Evolutionary conservation across 768 basidiomycete species (phyloP).

Genomic region (Lentinula aciculospora): DNA sequence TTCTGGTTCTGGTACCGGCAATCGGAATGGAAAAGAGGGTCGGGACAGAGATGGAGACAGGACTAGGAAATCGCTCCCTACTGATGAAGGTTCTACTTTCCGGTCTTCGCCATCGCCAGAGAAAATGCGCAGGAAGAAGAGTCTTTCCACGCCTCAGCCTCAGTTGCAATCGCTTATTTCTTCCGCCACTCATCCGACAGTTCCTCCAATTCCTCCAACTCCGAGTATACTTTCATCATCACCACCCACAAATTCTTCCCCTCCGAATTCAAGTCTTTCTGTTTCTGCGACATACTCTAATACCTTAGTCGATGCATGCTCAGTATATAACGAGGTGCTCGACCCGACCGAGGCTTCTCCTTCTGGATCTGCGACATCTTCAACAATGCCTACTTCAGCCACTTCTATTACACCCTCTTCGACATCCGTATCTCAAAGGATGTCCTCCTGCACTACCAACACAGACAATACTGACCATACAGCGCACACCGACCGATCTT

Average conservation of each 20-base stretch:
- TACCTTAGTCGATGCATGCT: background rate
- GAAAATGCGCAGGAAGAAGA: slow-evolving; percentile 1
- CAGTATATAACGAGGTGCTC: no score
- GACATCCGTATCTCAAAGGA: background rate
- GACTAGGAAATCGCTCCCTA: slow-evolving; percentile 19
- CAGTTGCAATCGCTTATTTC: background rate
- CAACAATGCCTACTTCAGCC: background rate
- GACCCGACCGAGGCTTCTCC: background rate
- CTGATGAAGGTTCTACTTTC: slow-evolving; percentile 7
- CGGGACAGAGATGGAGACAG: slow-evolving; percentile 19
- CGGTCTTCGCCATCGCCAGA: background rate
- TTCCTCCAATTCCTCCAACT: background rate
- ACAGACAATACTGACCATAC: background rate
- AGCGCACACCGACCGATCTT: background rate
- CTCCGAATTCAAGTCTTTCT: background rate
- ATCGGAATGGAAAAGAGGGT: slow-evolving; percentile 16
- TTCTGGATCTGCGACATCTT: background rate
- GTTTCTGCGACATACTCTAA: background rate
- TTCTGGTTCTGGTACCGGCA: slow-evolving; percentile 19
- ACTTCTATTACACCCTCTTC: background rate
- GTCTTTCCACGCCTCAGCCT: background rate
- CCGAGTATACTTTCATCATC: background rate
- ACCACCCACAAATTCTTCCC: background rate
- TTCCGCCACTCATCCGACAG: background rate
- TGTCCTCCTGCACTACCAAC: background rate